phyloP scores from a whole-genome alignment of 768 basidiomycete species.

The Tephrocybe sp. region DNA sequence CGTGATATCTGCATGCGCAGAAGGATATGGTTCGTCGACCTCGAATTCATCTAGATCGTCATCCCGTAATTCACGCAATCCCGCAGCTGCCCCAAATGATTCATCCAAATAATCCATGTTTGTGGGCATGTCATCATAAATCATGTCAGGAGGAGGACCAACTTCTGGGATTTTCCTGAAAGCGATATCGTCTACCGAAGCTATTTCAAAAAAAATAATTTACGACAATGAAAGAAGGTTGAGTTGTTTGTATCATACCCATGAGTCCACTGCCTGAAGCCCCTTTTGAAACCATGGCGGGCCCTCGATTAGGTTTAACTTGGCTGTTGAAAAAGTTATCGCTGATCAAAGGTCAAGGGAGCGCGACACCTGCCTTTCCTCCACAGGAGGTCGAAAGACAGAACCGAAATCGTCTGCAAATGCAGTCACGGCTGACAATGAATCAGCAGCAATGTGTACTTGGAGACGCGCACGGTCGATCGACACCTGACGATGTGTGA shows the following conservation, averaged over 20 bases:
- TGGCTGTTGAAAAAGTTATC: conserved; percentile 17
- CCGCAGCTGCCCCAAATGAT: conserved; percentile 76
- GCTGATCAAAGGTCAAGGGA: not conserved
- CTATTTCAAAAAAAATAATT: conserved; percentile 28
- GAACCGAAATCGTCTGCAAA: conserved; percentile 52
- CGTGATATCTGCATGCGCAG: conserved; percentile 19
- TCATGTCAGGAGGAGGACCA: conserved; percentile 81
- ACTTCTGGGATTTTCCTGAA: conserved; percentile 76
- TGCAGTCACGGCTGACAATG: conserved; percentile 52
- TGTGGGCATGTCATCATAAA: conserved; percentile 86
- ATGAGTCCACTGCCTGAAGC: conserved; percentile 26
- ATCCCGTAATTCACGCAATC: conserved; percentile 67
- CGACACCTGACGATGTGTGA: conserved; percentile 40
- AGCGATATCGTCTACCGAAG: conserved; percentile 79
- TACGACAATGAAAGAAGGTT: not conserved
- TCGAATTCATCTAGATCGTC: conserved; percentile 74
- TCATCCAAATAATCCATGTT: conserved; percentile 87
- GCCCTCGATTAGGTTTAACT: conserved; percentile 23
- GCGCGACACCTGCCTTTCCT: conserved; percentile 18
- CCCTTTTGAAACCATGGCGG: conserved; percentile 30
- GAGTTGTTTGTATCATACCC: conserved; percentile 25
- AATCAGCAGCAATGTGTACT: conserved; percentile 78
- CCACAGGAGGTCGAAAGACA: conserved; percentile 34
- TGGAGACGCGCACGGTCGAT: conserved; percentile 51
- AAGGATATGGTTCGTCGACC: conserved; percentile 24